Evolutionary conservation across 2,329 filamentous ascomycete genomes (phyloP), one percentile per base, ranked within the genome.

Genomic region (Biscogniauxia mediterranea): DNA sequence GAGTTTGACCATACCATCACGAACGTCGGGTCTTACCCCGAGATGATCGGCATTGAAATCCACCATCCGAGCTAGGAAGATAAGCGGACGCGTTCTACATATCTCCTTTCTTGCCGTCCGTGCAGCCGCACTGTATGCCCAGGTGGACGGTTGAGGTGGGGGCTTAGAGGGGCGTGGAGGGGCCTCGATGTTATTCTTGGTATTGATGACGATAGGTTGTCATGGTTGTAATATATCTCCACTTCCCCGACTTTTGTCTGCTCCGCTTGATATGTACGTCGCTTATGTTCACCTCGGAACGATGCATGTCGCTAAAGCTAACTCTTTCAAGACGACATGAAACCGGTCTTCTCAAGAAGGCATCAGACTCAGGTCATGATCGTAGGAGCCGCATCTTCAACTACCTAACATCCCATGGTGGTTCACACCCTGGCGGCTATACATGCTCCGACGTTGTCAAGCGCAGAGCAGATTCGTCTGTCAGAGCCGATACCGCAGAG

Each of bases 291-390:
- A 42, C 28, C 28, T 46, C 26, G 38, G 38, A 21, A 21, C 20
- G 19, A 66, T 65, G 65, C 59, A 64, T 56, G 61, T 66, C 65
- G 65, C 61, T 63, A 63, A 17, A 17, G 53, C 21, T 58, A 65
- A 55, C 64, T 56, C 7, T 9, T 32, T 32, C 28, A 32, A n/a
- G n/a, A n/a, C n/a, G n/a, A 32, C 11, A 13, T 32, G 28, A 32
- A 6, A 32, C 28, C 63, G 38, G 38, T n/a, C 38, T n/a, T 46
- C 17, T n/a, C 38, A 46, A 46, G 38, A n/a, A 46, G 15, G 38
- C 38, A 46, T 15, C 38, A 46, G 6, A n/a, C 17, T 46, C 38
- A 11, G 5, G 15, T 46, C 6, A 46, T 46, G 38, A 46, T 46
- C 2, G 23, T 23, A 23, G 23, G 23, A 23, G 23, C 23, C 23